Evolutionary conservation across 768 basidiomycete species (phyloP), one percentile per base, ranked within the genome.

Genomic region (Suillus lakei): DNA sequence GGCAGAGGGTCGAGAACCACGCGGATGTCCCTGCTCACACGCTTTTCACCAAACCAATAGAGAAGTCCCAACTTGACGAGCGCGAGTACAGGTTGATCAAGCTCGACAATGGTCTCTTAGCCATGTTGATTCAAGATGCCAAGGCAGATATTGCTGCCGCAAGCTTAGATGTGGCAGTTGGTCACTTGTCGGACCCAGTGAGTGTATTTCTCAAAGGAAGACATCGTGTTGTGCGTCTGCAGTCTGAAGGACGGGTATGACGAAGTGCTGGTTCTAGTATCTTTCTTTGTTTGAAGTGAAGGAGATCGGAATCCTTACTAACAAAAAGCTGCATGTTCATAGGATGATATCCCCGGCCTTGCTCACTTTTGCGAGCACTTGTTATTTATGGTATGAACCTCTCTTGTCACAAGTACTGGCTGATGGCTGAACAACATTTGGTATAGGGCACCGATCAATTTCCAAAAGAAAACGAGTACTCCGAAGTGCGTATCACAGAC

Each of bases 321-420:
- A 62, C 13, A 8, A 5, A 30, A 61, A 30, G 26, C 13, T 62
- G 46, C 36, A 12, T 21, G 5, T 51, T 64, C 21, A 65, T 50
- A 93, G 88, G 88, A 86, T 74, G 95, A 97, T 73, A 91, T 96
- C 86, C 95, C 93, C 12, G 95, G 95, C 13, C 84, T 96, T 51
- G 95, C 95, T 56, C 95, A 97, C 77, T 96, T 96, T 74, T 96
- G 96, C 79, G 97, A 99, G 76, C 97, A 99, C 77, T 75, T 99
- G 58, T 78, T 98, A 67, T 99, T 99, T 79, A 94, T 99, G 90
- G 96, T 95, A 70, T 67, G 88, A 76, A 5, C 9, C 39, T 44
- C 54, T 44, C 16, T 30, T 13, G 1, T 54, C 18, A 3, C 13
- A 13, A 36, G 18, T 60, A 1, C 13, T 61, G 62, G 34, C 32